Percentiles rank a stretch among this genome's conserved stretches.
Evolutionary conservation across 352 stramenopile genomes (phyloP).

Genomic region (Pythium rhizo-oryzae): DNA sequence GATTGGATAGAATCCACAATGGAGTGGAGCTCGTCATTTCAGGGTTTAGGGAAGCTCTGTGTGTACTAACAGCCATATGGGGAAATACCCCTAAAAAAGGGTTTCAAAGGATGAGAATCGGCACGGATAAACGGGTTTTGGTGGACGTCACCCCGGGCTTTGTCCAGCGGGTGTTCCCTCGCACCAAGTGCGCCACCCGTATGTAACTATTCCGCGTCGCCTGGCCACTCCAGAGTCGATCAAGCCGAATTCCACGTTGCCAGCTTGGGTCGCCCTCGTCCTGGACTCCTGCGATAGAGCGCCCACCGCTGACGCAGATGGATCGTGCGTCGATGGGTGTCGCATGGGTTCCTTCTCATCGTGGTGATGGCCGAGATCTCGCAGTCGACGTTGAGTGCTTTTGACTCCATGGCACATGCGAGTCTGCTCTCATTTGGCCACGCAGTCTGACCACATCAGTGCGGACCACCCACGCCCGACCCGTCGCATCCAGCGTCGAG

Average conservation of each 20-base stretch:
- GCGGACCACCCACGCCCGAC: background rate
- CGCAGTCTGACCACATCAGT: constrained; percentile 6
- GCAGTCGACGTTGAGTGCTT: background rate
- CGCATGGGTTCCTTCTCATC: constrained; percentile 12
- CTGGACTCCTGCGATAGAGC: constrained; percentile 1
- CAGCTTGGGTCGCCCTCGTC: background rate
- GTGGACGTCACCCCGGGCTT: background rate
- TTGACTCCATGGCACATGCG: background rate
- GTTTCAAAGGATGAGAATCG: background rate
- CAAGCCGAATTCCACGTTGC: background rate
- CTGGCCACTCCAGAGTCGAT: background rate
- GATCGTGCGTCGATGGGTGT: background rate
- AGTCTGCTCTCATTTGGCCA: constrained; percentile 3
- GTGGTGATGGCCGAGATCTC: constrained; percentile 6
- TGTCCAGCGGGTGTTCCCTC: constrained; percentile 11
- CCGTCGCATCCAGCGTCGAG: background rate
- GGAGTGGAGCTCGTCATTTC: constrained; percentile 1
- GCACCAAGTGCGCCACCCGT: constrained; percentile 27
- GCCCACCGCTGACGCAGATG: background rate
- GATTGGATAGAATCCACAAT: constrained; percentile 14
- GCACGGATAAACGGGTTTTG: constrained; percentile 4
- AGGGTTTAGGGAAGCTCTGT: constrained; percentile 7
- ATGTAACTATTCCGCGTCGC: constrained; percentile 18
- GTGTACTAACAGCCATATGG: constrained; percentile 13
- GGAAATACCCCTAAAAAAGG: constrained; percentile 11